Evolutionary conservation across 202 grass and related monocot species (phyloP).

Genomic region (Setaria italica): DNA sequence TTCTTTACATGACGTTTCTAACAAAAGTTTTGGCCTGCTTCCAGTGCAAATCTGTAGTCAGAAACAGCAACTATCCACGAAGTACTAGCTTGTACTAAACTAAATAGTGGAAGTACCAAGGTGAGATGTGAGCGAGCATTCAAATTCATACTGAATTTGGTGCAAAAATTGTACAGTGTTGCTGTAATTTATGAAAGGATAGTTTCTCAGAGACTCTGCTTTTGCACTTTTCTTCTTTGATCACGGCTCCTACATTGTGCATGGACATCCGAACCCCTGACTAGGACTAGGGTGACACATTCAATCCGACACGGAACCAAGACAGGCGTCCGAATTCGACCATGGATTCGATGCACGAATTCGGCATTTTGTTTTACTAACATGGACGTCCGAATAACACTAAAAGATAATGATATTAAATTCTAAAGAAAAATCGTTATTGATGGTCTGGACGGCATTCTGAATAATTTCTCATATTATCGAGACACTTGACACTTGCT

Average conservation of each 20-base stretch:
- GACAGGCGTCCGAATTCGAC: no score
- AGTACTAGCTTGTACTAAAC: background rate
- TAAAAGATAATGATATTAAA: background rate
- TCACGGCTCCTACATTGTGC: background rate
- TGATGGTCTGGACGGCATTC: no score
- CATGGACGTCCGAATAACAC: background rate
- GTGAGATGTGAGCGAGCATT: background rate
- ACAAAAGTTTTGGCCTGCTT: no score
- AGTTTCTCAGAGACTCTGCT: background rate
- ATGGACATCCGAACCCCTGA: background rate
- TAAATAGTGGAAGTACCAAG: conserved; percentile 47
- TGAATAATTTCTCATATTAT: background rate
- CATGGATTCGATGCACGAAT: no score
- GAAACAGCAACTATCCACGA: no score
- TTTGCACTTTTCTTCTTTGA: background rate
- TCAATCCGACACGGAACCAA: no score
- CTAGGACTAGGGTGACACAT: background rate
- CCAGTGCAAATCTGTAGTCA: no score
- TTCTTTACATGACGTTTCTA: no score
- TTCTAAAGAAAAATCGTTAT: no score
- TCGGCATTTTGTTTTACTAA: no score
- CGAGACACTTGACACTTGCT: background rate
- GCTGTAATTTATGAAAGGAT: background rate
- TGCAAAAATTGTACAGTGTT: background rate
- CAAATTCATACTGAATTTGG: conserved; percentile 20